Conservation (phyloP, 768 basidiomycete genomes). For the Hypholoma sublateritium region DNA sequence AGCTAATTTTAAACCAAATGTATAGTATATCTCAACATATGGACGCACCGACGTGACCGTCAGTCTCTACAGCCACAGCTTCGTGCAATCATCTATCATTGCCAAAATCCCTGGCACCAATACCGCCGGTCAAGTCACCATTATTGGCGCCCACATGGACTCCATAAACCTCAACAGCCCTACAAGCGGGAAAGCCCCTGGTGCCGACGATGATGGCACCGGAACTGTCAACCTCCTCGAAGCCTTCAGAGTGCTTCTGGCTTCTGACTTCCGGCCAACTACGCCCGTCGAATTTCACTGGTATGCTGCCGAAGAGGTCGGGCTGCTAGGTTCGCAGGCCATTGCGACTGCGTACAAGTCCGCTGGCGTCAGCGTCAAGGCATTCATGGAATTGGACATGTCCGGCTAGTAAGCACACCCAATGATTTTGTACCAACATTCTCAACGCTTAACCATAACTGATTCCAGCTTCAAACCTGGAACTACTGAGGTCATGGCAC, state of each 20-base stretch:
- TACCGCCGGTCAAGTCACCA: constrained; percentile 29
- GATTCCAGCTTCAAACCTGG: constrained; percentile 42
- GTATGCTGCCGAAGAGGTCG: constrained; percentile 47
- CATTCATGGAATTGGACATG: constrained; percentile 49
- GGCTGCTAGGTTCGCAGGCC: constrained; percentile 51
- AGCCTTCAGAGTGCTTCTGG: constrained; percentile 38
- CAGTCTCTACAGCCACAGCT: constrained; percentile 31
- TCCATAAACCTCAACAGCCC: constrained; percentile 40
- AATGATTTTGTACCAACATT: neutral
- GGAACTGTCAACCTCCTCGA: constrained; percentile 46
- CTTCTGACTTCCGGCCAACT: constrained; percentile 35
- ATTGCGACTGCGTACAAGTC: constrained; percentile 51
- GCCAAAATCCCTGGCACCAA: constrained; percentile 35
- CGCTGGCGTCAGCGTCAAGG: constrained; percentile 42
- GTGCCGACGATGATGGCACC: constrained; percentile 51
- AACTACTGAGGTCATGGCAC: constrained; percentile 38
- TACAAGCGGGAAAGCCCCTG: constrained; percentile 42
- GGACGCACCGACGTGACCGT: constrained; percentile 29
- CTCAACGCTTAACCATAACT: neutral
- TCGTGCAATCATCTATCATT: constrained; percentile 34
- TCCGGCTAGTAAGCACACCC: constrained; percentile 31
- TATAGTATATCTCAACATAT: constrained; percentile 22
- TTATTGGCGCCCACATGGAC: constrained; percentile 44
- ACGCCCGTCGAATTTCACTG: constrained; percentile 48
- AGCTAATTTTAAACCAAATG: neutral